Conservation (phyloP, 192 early-diverging fungal genomes). For the Entomortierella chlamydospora region DNA sequence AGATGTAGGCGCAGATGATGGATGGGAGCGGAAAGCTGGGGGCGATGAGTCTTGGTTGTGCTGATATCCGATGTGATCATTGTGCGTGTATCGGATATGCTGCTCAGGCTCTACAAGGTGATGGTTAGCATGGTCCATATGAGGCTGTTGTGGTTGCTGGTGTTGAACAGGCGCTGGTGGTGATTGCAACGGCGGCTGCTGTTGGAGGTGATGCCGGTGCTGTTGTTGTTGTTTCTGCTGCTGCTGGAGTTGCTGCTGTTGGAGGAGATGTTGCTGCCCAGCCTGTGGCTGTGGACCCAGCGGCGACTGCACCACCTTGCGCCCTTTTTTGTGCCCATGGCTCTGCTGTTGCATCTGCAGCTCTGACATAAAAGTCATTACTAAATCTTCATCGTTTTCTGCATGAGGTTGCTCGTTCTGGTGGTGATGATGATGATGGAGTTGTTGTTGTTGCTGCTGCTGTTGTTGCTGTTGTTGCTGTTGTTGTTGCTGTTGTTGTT, state of each 20-base stretch:
- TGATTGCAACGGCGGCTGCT: slow-evolving; percentile 7
- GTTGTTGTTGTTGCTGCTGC: slow-evolving; percentile 23
- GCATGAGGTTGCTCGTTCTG: slow-evolving; percentile 11
- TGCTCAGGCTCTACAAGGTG: slow-evolving; percentile 1
- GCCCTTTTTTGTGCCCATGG: too few species aligned
- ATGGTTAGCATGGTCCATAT: slow-evolving; percentile 9
- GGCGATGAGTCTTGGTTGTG: slow-evolving; percentile 14
- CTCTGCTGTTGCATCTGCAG: too few species aligned
- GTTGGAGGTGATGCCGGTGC: slow-evolving; percentile 8
- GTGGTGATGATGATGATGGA: slow-evolving; percentile 13
- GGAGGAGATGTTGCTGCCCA: background rate
- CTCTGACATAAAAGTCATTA: slow-evolving; percentile 49
- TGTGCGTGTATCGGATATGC: slow-evolving; percentile 13
- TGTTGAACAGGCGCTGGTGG: background rate
- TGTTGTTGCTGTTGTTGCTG: slow-evolving; percentile 18
- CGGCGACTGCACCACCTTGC: slow-evolving; percentile 7
- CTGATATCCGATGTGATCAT: slow-evolving; percentile 20
- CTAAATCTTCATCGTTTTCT: slow-evolving; percentile 35
- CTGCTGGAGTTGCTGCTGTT: slow-evolving; percentile 10
- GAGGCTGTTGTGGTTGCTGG: slow-evolving; percentile 14
- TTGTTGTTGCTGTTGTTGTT: slow-evolving; percentile 14
- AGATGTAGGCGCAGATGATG: background rate
- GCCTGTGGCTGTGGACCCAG: background rate
- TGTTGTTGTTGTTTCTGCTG: slow-evolving; percentile 12
- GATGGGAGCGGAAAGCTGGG: slow-evolving; percentile 2